phyloP scores from a whole-genome alignment of 2,329 filamentous ascomycete genomes.

The Elsinoe batatas region DNA sequence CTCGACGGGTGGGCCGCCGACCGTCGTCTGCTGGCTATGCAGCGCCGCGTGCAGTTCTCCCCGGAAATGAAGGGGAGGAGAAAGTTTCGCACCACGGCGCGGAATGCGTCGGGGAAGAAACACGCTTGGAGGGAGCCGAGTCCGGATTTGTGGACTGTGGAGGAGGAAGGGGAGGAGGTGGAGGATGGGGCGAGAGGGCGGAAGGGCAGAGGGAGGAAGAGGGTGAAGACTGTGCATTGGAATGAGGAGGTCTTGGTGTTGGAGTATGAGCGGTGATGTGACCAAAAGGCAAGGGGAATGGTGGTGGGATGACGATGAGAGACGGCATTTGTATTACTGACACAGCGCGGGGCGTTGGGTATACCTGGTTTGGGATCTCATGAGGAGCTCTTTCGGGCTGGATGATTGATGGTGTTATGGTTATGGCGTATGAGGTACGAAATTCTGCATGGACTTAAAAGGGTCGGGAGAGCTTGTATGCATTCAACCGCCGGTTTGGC shows the following conservation, averaged over 20 bases:
- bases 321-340: not conserved
- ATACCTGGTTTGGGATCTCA: not conserved
- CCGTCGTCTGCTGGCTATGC: slow-evolving; percentile 19
- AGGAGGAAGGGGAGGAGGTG: slow-evolving; percentile 30
- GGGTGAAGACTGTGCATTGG: slow-evolving; percentile 7
- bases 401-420: not conserved
- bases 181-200: not conserved
- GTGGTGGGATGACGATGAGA: not conserved
- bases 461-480: not conserved
- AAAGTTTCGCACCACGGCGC: slow-evolving; percentile 21
- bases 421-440: not conserved
- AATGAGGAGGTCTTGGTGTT: slow-evolving; percentile 9
- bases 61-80: slow-evolving; percentile 7
- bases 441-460: not conserved
- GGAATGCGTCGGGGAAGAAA: slow-evolving; percentile 30
- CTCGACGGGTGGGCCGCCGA: slow-evolving; percentile 23
- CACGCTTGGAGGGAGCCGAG: slow-evolving; percentile 35
- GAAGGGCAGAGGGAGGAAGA: slow-evolving; percentile 4
- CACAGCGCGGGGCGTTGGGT: not conserved
- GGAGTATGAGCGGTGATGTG: slow-evolving; percentile 11
- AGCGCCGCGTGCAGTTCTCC: slow-evolving; percentile 4
- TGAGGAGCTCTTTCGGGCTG: not conserved
- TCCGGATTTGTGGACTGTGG: slow-evolving; percentile 33
- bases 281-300: not conserved
- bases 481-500: not conserved